Percentiles rank a stretch among this genome's conserved stretches.
phyloP scores from a whole-genome alignment of 176 grass and related monocot genomes.

The Cenchrus fungigraminus region DNA sequence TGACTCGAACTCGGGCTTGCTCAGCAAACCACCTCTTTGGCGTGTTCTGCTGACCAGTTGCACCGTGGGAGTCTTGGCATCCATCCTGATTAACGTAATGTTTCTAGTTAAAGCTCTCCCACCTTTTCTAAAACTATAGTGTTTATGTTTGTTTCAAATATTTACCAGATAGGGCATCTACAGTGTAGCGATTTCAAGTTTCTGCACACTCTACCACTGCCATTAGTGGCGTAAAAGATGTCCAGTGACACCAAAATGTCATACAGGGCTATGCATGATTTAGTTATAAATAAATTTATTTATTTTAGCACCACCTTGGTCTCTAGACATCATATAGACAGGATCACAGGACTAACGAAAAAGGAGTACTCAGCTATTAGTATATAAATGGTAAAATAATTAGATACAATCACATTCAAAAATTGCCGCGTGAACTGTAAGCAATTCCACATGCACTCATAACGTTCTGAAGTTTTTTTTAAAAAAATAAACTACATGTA shows the following conservation, averaged over 20 bases:
- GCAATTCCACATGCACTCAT: not conserved
- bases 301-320: not conserved
- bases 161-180: not conserved
- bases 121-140: too few species aligned
- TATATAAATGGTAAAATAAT: not conserved
- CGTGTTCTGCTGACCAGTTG: too few species aligned
- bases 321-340: not conserved
- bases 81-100: not conserved
- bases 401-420: slow-evolving; percentile 17
- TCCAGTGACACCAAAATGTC: not conserved
- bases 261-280: not conserved
- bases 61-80: too few species aligned
- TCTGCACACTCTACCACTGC: not conserved
- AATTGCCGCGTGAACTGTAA: not conserved
- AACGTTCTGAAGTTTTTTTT: slow-evolving; percentile 1
- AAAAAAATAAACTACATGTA: not conserved
- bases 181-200: not conserved
- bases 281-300: not conserved
- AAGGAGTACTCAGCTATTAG: not conserved
- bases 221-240: not conserved
- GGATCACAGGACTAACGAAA: not conserved
- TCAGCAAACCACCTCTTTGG: too few species aligned
- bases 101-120: not conserved
- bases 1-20: too few species aligned
- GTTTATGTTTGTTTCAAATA: not conserved